A percentile compares a stretch with the other conserved stretches of the same genome.
phyloP scores from a whole-genome alignment of 1,284 basidiomycete species.

The Inonotus obliquus region DNA sequence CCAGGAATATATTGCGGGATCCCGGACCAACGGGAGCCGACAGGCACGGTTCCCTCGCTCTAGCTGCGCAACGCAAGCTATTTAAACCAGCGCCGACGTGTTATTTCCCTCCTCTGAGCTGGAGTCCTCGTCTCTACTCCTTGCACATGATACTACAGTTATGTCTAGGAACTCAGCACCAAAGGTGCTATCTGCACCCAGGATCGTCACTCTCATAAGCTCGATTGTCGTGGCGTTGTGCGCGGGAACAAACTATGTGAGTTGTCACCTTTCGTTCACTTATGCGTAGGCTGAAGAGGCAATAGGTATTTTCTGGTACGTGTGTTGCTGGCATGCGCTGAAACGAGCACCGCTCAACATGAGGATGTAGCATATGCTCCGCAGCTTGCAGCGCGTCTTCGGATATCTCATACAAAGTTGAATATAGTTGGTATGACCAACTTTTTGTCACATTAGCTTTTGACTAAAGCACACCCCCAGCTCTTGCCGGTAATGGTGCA shows the following conservation, averaged over 20 bases:
- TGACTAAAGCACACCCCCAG: slow-evolving; percentile 6
- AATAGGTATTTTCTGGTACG: slow-evolving; percentile 48
- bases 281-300: background rate
- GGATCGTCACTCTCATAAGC: slow-evolving; percentile 45
- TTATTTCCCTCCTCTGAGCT: background rate
- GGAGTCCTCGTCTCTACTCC: background rate
- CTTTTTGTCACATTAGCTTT: background rate
- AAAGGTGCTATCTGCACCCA: slow-evolving; percentile 35
- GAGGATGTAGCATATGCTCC: slow-evolving; percentile 65
- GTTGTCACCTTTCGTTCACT: slow-evolving; percentile 20
- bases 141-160: background rate
- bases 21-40: background rate
- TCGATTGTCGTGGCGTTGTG: slow-evolving; percentile 53
- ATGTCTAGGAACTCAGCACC: slow-evolving; percentile 21
- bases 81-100: too few species aligned
- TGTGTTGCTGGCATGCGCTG: background rate
- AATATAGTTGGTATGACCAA: slow-evolving; percentile 56
- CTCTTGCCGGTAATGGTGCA: slow-evolving; percentile 58
- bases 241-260: slow-evolving; percentile 72
- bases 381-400: slow-evolving; percentile 67
- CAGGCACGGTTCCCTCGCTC: background rate
- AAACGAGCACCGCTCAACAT: slow-evolving; percentile 9
- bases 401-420: slow-evolving; percentile 67
- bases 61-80: background rate
- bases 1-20: too few species aligned